A percentile compares a stretch with the other conserved stretches of the same genome.
phyloP scores from a whole-genome alignment of 2,329 filamentous ascomycete species.

The Pyrenophora seminiperda region DNA sequence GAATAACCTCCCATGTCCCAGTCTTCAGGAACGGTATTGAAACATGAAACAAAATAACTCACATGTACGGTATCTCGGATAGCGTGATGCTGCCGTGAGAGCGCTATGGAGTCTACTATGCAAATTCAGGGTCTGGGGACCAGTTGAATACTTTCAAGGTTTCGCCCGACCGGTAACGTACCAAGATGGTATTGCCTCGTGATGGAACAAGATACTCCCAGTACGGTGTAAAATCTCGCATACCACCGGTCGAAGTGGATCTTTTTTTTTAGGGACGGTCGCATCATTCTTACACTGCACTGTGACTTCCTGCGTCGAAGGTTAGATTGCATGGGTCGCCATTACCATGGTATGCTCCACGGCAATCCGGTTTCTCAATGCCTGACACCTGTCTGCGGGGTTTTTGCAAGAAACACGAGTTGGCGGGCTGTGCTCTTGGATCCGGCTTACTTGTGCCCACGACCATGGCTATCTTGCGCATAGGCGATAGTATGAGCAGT shows the following conservation, averaged over 20 bases:
- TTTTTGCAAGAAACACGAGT: no score
- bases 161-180: constrained; percentile 6
- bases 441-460: no score
- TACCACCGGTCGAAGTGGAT: background rate
- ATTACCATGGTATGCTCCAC: background rate
- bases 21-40: constrained; percentile 8
- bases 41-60: constrained; percentile 5
- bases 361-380: no score
- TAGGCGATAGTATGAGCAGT: constrained; percentile 5
- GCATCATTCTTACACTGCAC: constrained; percentile 1
- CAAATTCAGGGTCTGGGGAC: constrained; percentile 2
- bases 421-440: no score
- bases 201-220: background rate
- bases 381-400: no score
- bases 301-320: background rate
- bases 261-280: background rate
- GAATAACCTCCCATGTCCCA: background rate
- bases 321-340: background rate
- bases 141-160: constrained; percentile 3
- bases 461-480: background rate
- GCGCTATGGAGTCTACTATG: background rate
- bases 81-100: background rate
- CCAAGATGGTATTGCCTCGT: background rate
- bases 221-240: constrained; percentile 2
- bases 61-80: background rate